Percentiles rank a stretch among this genome's conserved stretches.
Conservation (phyloP, 192 early-diverging fungal genomes). For the Chytriomyces confervae region DNA sequence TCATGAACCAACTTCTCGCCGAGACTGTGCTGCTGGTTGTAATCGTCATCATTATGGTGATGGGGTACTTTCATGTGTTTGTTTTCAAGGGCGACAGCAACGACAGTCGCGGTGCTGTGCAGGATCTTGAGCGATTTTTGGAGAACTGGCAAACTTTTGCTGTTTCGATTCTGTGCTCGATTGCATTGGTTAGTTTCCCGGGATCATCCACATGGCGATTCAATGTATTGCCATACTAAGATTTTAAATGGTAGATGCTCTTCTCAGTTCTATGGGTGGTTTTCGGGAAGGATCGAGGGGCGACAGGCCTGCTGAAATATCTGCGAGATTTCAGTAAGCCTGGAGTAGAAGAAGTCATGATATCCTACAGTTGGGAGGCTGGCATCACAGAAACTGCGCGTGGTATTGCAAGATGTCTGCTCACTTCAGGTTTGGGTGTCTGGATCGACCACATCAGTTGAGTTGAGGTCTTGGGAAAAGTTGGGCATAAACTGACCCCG, state of each 20-base stretch:
- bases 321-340: conserved; percentile 11
- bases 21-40: not conserved
- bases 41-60: not conserved
- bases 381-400: conserved; percentile 17
- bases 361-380: conserved; percentile 21
- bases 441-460: conserved; percentile 21
- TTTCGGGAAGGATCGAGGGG: no score
- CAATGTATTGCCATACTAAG: not conserved
- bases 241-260: no score
- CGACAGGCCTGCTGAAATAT: conserved; percentile 22
- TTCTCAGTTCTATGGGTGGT: no score
- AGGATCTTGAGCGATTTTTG: not conserved
- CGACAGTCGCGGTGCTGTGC: not conserved
- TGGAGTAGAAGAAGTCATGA: conserved; percentile 23
- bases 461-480: not conserved
- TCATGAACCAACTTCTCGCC: not conserved
- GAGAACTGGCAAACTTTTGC: conserved; percentile 1
- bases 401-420: conserved; percentile 7
- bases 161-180: not conserved
- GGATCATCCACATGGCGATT: not conserved
- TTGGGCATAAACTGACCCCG: not conserved
- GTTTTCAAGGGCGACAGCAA: not conserved
- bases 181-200: not conserved
- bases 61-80: not conserved
- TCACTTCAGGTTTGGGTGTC: not conserved